Conservation (phyloP, 139 green algal species). For the Pleodorina starrii region DNA sequence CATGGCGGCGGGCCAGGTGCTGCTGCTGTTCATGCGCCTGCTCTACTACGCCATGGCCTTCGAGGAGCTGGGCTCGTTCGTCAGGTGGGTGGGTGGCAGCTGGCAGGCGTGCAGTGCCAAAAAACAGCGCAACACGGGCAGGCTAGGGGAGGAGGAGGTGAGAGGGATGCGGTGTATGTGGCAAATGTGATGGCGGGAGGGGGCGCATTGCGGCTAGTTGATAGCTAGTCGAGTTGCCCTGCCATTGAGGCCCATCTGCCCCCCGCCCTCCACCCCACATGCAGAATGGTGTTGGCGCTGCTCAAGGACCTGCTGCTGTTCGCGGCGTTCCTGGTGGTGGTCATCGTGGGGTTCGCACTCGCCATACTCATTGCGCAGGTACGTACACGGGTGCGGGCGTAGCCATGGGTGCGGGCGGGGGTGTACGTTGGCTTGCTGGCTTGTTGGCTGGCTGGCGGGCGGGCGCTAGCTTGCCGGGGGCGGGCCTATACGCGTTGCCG, state of each 20-base stretch:
- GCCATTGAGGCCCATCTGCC: too few species aligned
- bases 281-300: slow-evolving; percentile 34
- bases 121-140: not conserved
- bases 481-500: too few species aligned
- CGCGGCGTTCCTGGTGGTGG: slow-evolving; percentile 42
- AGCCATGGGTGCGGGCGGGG: not conserved
- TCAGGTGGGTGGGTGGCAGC: not conserved
- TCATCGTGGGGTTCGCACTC: slow-evolving; percentile 30
- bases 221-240: too few species aligned
- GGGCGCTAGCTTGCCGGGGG: too few species aligned
- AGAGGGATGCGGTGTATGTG: too few species aligned
- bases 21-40: slow-evolving; percentile 45
- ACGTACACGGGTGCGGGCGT: not conserved
- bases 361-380: slow-evolving; percentile 8
- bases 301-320: slow-evolving; percentile 8
- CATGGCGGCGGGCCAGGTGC: not conserved
- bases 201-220: too few species aligned
- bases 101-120: too few species aligned
- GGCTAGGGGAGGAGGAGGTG: too few species aligned
- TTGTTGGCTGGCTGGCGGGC: too few species aligned
- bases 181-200: too few species aligned
- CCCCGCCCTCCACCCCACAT: too few species aligned
- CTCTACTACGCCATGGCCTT: slow-evolving; percentile 40
- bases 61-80: slow-evolving; percentile 29
- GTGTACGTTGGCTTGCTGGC: too few species aligned